These are phyloP conservation scores for Coemansia sp. DNA, from an alignment of 192 early-diverging fungal species.

Conservation along the genomic window DNA sequence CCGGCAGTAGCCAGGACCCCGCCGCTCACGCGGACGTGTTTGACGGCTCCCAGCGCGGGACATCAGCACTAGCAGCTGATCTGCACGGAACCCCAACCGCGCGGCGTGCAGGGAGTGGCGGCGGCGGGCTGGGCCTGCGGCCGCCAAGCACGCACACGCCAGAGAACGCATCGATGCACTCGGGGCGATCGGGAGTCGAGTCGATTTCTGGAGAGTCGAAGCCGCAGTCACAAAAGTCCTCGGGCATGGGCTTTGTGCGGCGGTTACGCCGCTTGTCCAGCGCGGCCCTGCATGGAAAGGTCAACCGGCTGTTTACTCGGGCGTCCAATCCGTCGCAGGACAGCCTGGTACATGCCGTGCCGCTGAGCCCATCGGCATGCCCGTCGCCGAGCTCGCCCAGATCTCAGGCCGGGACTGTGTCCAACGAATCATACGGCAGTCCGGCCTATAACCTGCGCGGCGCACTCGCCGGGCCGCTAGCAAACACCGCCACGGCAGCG, in stretches of 20 bases:
- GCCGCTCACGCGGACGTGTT: not conserved
- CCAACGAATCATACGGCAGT: not conserved
- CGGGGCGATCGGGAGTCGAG: slow-evolving; percentile 22
- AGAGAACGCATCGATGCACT: slow-evolving; percentile 36
- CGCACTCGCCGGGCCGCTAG: not conserved
- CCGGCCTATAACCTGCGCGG: not conserved
- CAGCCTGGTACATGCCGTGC: slow-evolving; percentile 24
- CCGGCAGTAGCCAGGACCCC: not conserved
- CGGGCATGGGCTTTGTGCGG: slow-evolving; percentile 42
- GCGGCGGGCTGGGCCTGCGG: slow-evolving; percentile 34
- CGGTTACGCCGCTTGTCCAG: slow-evolving; percentile 43
- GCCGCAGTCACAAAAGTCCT: slow-evolving; percentile 45
- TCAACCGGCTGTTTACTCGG: slow-evolving; percentile 47
- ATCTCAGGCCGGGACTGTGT: not conserved
- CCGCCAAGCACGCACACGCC: slow-evolving; percentile 31
- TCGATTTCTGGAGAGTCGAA: slow-evolving; percentile 40
- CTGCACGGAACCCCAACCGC: slow-evolving; percentile 22
- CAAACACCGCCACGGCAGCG: not conserved
- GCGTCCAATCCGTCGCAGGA: slow-evolving; percentile 43
- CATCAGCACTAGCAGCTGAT: slow-evolving; percentile 2
- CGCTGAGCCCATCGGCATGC: slow-evolving; percentile 15
- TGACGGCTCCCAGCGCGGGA: slow-evolving; percentile 1
- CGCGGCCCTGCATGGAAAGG: slow-evolving; percentile 44
- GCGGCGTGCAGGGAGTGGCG: slow-evolving; percentile 23
- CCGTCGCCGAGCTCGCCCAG: slow-evolving; percentile 14